Evolutionary conservation across 2,329 filamentous ascomycete genomes (phyloP).

Genomic region (Sporothrix mexicana): DNA sequence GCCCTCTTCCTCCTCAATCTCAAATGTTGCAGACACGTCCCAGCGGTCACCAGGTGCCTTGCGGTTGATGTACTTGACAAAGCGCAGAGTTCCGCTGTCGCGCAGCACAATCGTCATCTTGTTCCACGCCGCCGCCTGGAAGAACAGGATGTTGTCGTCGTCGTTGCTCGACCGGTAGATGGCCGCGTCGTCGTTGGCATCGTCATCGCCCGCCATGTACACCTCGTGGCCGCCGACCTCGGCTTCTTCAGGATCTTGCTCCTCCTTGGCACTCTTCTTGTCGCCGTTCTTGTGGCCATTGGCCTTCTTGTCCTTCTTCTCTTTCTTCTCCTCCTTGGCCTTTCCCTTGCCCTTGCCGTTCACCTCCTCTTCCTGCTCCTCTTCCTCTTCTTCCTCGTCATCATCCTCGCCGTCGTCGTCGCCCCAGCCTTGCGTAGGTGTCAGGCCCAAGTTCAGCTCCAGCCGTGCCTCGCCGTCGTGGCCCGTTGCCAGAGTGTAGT

Average conservation of each 20-base stretch:
- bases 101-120: conserved; percentile 87
- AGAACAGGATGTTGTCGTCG: conserved; percentile 72
- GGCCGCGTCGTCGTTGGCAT: conserved; percentile 71
- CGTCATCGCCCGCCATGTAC: conserved; percentile 91
- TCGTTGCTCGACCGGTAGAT: conserved; percentile 82
- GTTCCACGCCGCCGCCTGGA: conserved; percentile 78
- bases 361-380: conserved; percentile 36
- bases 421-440: conserved; percentile 85
- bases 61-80: conserved; percentile 93
- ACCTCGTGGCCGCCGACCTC: conserved; percentile 78
- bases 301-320: neutral
- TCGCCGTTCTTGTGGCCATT: conserved; percentile 28
- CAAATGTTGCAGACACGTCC: conserved; percentile 84
- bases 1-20: conserved; percentile 65
- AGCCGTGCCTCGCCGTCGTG: conserved; percentile 79
- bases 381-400: conserved; percentile 48
- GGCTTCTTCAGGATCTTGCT: conserved; percentile 44
- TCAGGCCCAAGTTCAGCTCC: conserved; percentile 86
- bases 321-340: conserved; percentile 33
- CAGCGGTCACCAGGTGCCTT: conserved; percentile 86
- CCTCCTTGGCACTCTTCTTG: conserved; percentile 42
- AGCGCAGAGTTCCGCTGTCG: conserved; percentile 84
- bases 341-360: conserved; percentile 38
- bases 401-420: conserved; percentile 55
- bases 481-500: conserved; percentile 91